A percentile compares a stretch with the other conserved stretches of the same genome.
phyloP scores from a whole-genome alignment of 495 filamentous ascomycete genomes.

The Penicillium cosmopolitanum region DNA sequence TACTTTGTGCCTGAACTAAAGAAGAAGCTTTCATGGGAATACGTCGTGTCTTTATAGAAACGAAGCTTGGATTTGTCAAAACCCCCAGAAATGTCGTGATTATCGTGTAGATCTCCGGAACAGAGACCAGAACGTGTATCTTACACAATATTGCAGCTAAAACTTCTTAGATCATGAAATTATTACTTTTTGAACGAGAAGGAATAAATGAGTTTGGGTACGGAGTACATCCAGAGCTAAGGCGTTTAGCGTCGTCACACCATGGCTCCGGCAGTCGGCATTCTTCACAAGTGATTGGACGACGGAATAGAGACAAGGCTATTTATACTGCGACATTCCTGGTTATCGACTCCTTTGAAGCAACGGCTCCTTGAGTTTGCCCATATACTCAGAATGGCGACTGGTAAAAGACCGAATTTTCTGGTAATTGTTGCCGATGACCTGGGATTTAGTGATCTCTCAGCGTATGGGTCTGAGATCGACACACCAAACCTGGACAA shows the following conservation, averaged over 20 bases:
- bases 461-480: constrained; percentile 36
- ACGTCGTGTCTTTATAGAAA: background rate
- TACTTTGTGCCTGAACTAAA: background rate
- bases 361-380: no score
- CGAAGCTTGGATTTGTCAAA: background rate
- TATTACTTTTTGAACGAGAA: no score
- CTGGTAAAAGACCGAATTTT: constrained; percentile 28
- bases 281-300: background rate
- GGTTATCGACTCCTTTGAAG: no score
- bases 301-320: background rate
- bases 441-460: constrained; percentile 37
- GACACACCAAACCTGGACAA: constrained; percentile 32
- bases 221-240: background rate
- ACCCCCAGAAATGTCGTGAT: background rate
- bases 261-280: background rate
- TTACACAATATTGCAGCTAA: background rate
- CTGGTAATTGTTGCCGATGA: constrained; percentile 41
- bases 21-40: background rate
- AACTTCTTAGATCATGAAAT: background rate
- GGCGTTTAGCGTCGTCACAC: background rate
- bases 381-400: background rate
- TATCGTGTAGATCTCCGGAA: background rate
- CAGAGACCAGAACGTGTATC: background rate
- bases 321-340: no score
- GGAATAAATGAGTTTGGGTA: no score